These are phyloP conservation scores for Pyrenochaeta sp. DNA, from an alignment of 2,329 filamentous ascomycete genomes.

Conservation along the genomic window DNA sequence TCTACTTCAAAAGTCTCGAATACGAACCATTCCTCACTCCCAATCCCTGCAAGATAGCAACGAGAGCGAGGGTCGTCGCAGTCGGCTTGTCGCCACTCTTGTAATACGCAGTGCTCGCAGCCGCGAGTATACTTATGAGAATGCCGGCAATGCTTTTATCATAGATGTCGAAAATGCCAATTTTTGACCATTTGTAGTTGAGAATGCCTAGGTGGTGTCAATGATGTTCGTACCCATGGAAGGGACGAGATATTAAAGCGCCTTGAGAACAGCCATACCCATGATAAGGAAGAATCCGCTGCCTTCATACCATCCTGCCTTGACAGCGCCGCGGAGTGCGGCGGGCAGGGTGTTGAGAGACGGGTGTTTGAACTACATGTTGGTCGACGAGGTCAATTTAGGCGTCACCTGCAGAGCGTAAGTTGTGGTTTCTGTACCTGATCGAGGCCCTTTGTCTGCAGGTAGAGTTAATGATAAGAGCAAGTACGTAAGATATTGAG, in stretches of 20 bases:
- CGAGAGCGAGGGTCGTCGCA: slow-evolving; percentile 27
- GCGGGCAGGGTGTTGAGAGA: slow-evolving; percentile 40
- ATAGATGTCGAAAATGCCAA: slow-evolving; percentile 40
- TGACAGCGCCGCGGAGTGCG: slow-evolving; percentile 39
- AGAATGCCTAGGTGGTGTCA: slow-evolving; percentile 31
- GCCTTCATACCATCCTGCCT: slow-evolving; percentile 49
- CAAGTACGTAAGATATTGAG: not conserved
- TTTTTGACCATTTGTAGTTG: slow-evolving; percentile 47
- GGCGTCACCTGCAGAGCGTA: no score
- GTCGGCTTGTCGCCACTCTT: slow-evolving; percentile 38
- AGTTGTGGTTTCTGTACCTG: slow-evolving; percentile 13
- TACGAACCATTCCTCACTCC: slow-evolving; percentile 32
- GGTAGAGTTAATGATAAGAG: not conserved
- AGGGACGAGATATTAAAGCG: not conserved
- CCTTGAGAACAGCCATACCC: slow-evolving; percentile 26
- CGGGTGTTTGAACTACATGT: slow-evolving; percentile 36
- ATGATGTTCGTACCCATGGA: not conserved
- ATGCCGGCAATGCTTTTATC: slow-evolving; percentile 44
- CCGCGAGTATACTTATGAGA: slow-evolving; percentile 34
- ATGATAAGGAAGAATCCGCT: slow-evolving; percentile 47
- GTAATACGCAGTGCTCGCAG: slow-evolving; percentile 34
- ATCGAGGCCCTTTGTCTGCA: slow-evolving; percentile 43
- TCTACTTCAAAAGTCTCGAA: slow-evolving; percentile 14
- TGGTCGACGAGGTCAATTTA: no score
- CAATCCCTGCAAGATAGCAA: slow-evolving; percentile 37